Base-by-base conservation (phyloP, 768 basidiomycete genomes). In the Leucosporidium scottii region DNA sequence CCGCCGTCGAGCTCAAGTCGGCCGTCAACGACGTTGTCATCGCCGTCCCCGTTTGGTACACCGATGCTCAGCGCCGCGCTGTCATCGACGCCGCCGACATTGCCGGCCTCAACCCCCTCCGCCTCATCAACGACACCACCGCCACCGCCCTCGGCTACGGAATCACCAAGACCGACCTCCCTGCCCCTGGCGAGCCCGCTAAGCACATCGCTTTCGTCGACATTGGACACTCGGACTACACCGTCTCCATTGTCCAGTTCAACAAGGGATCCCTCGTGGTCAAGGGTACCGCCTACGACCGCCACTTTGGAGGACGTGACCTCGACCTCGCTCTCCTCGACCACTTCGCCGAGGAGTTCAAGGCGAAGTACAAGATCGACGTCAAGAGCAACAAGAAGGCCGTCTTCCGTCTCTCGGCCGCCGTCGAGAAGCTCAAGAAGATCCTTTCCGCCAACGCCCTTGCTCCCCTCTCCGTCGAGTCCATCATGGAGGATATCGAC, bases 111-210 rank as follows among this genome's bases (percentile, higher is more conserved):
- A 96, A 92, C 79, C 81, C 85, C 71, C 89, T 98, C 68, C 90
- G 94, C 61, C 84, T 99, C 79, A 91, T 98, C 82, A 97, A 97
- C 82, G 96, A 98, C 78, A 87, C 88, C 65, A 98, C 94, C 70
- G 96, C 94, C 62, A 84, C 88, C 65, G 96, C 96, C 50, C 88
- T 99, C 78, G 92, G 91, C 61, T 99, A 94, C 81, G 96, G 96
- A 73, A 98, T 98, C 83, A 99, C 94, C 73, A 99, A 99, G 81
- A 86, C 89, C 31, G 96, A 99, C 78, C 86, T 99, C 54, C 96
- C 96, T 27, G 79, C 79, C 47, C 86, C 88, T 20, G 78, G 86
- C 44, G 92, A 93, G 69, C 82, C 81, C 72, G 88, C 93, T 0
- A 84, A 87, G 44, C 84, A 96, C 78, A 87, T 99, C 78, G 89